Evolutionary conservation across 202 grass and related monocot species (phyloP).

Genomic region (Digitaria exilis): DNA sequence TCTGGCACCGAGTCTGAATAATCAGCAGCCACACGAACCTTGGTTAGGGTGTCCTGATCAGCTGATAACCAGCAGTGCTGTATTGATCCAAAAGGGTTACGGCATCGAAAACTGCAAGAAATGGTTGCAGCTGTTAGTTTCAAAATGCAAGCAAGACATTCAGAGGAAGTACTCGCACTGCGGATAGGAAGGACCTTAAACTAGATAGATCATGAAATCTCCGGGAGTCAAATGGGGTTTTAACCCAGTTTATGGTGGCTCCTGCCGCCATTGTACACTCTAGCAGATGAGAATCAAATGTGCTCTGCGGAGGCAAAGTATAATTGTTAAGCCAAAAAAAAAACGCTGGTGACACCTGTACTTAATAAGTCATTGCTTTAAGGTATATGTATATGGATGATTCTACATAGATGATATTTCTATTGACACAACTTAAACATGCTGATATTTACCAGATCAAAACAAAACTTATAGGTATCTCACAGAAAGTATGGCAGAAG

Average conservation of each 20-base stretch:
- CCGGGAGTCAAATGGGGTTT: slow-evolving; percentile 50
- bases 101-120: slow-evolving; percentile 59
- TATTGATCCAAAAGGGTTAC: slow-evolving; percentile 66
- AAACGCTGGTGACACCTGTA: not conserved
- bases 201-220: slow-evolving; percentile 55
- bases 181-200: slow-evolving; percentile 49
- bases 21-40: slow-evolving; percentile 87
- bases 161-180: not conserved
- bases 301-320: slow-evolving; percentile 25
- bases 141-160: not conserved
- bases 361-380: not conserved
- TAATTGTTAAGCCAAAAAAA: not conserved
- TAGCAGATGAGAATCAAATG: slow-evolving; percentile 1
- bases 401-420: not conserved
- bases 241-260: slow-evolving; percentile 54
- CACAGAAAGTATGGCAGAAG: not conserved
- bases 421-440: not conserved
- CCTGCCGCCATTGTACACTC: slow-evolving; percentile 53
- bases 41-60: slow-evolving; percentile 53
- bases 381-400: not conserved
- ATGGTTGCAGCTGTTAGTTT: slow-evolving; percentile 31
- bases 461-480: not conserved
- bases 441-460: not conserved
- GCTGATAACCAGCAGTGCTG: slow-evolving; percentile 55
- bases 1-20: slow-evolving; percentile 91